Evolutionary conservation across 2,329 filamentous ascomycete species (phyloP), one percentile per base, ranked within the genome.

Genomic region (Diaporthe capsici): DNA sequence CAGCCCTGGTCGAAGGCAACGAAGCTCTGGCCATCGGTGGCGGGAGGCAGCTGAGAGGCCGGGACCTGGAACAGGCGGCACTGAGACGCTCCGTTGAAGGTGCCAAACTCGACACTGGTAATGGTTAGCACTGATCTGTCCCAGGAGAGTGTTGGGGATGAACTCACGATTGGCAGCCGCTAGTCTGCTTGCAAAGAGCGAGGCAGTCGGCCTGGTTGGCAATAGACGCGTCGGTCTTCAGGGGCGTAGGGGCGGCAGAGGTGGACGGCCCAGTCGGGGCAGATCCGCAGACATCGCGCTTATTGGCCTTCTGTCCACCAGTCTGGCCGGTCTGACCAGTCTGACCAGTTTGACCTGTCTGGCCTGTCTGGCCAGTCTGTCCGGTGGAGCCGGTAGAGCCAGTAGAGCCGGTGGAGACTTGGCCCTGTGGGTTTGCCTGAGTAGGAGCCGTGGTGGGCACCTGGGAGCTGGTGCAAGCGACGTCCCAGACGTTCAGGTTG

Each of bases 11-110:
- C 61, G 17, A 13, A 65, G 42, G 42, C 61, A n/a, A 65, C 61
- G 25, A 49, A 65, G 61, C 61, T 65, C 61, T 49, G 42, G 61
- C 61, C 61, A 31, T 49, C 17, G 28, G 61, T n/a, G n/a, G 61
- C 61, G 10, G 61, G 42, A 12, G 61, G 61, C 25, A 67, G 61
- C 61, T 67, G 42, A 7, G 61, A 51, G 17, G 61, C 61, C 1
- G 61, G 42, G 61, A 67, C 61, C 61, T 67, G 61, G 61, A 67
- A 67, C n/a, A 67, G 28, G 42, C 61, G 61, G 61, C 61, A 67
- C 42, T 67, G 61, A 9, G 42, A 49, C 10, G 42, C 61, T 22
- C 61, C 61, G 42, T 65, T n/a, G 42, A 67, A 67, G 28, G 42
- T 67, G 17, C 61, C 61, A 6, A 67, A 67, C 61, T 67, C 61